These are phyloP conservation scores for Populus simonii DNA, from an alignment of 345 rosid species.

Conservation along the genomic window DNA sequence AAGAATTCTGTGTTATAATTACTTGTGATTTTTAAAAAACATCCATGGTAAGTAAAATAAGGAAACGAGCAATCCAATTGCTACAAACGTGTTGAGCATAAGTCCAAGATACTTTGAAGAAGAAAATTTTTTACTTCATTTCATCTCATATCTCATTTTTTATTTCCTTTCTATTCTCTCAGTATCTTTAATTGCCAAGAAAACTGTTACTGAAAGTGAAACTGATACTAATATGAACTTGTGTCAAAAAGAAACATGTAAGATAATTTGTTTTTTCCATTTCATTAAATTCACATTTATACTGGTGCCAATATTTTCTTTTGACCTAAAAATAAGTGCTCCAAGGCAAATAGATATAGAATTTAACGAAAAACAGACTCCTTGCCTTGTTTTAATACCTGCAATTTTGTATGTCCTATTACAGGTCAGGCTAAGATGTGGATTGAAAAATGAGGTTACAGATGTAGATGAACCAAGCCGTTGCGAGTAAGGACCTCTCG, in stretches of 20 bases:
- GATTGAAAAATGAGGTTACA: conserved; percentile 67
- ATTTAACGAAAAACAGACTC: neutral
- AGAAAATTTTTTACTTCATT: neutral
- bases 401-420: neutral
- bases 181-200: neutral
- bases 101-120: neutral
- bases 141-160: neutral
- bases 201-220: neutral
- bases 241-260: neutral
- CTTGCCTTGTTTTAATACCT: conserved; percentile 4
- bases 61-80: neutral
- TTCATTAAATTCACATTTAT: neutral
- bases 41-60: neutral
- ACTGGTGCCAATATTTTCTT: neutral
- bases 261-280: neutral
- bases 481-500: conserved; percentile 68
- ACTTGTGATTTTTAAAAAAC: neutral
- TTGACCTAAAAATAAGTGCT: neutral
- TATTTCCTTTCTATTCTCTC: neutral
- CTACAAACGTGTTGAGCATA: neutral
- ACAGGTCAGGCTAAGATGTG: conserved; percentile 88
- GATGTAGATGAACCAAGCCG: conserved; percentile 97
- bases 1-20: neutral
- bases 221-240: neutral
- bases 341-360: neutral